These are phyloP conservation scores for Eucalyptus albens DNA, from an alignment of 345 rosid species.

Conservation along the genomic window DNA sequence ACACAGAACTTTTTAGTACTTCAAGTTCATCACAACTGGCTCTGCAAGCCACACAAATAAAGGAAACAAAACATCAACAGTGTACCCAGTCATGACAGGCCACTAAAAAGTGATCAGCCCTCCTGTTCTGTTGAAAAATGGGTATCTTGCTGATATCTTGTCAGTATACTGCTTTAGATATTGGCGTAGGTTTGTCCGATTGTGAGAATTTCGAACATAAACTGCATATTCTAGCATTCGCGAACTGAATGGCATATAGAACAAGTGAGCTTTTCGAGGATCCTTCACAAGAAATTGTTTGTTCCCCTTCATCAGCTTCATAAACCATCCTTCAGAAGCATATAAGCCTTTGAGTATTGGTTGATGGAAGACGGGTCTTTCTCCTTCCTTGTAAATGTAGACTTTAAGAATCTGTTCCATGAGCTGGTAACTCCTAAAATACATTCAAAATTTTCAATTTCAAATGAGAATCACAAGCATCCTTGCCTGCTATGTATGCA, in stretches of 20 bases:
- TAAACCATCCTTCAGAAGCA: slow-evolving; percentile 99
- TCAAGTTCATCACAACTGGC: neutral
- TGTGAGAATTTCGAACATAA: slow-evolving; percentile 86
- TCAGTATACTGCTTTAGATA: slow-evolving; percentile 65
- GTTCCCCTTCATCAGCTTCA: slow-evolving; percentile 88
- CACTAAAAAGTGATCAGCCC: slow-evolving; percentile 96
- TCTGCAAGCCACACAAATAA: neutral
- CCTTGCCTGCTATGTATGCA: neutral
- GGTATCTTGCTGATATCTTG: slow-evolving; percentile 68
- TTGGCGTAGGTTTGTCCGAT: slow-evolving; percentile 68
- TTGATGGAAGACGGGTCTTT: slow-evolving; percentile 71
- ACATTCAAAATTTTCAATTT: neutral
- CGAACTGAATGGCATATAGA: slow-evolving; percentile 95
- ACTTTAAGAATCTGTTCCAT: slow-evolving; percentile 78
- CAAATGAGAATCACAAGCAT: neutral
- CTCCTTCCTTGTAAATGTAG: slow-evolving; percentile 79
- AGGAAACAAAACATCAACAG: neutral
- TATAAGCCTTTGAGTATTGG: slow-evolving; percentile 90
- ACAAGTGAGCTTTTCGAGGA: slow-evolving; percentile 73
- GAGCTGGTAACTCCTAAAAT: slow-evolving; percentile 85
- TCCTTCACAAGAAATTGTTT: slow-evolving; percentile 66
- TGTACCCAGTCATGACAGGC: slow-evolving; percentile 99
- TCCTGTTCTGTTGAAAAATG: slow-evolving; percentile 80
- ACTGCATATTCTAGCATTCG: slow-evolving; percentile 79
- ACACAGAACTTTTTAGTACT: neutral